Conservation (phyloP, 2,329 filamentous ascomycete genomes). For the Emericellopsis cladophorae region DNA sequence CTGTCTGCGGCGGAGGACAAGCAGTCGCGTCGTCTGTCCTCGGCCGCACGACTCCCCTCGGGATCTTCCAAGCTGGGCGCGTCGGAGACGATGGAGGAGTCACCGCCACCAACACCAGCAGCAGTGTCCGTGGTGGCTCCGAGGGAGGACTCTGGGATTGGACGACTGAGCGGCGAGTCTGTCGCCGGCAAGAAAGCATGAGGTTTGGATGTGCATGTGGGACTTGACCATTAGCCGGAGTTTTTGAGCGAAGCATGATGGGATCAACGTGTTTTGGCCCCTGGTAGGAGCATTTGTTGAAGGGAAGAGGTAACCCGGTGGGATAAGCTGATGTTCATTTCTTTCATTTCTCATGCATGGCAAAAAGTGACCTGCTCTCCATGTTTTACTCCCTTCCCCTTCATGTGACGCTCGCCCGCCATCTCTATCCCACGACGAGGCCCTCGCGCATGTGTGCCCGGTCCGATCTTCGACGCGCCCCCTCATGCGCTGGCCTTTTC, state of each 20-base stretch:
- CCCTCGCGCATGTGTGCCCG: background rate
- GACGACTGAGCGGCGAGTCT: constrained; percentile 15
- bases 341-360: background rate
- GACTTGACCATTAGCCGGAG: too few relatives aligned
- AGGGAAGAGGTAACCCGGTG: background rate
- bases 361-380: too few relatives aligned
- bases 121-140: background rate
- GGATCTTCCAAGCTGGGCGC: background rate
- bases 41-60: background rate
- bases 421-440: background rate
- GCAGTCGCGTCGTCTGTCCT: background rate
- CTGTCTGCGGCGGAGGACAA: background rate
- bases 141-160: constrained; percentile 16
- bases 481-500: constrained; percentile 8
- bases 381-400: too few relatives aligned
- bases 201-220: too few relatives aligned
- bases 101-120: background rate
- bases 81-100: background rate
- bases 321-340: background rate
- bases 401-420: background rate
- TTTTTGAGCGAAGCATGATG: too few relatives aligned
- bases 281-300: background rate
- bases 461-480: too few relatives aligned
- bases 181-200: constrained; percentile 4
- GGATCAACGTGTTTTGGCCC: too few relatives aligned